phyloP scores from a whole-genome alignment of 2,329 filamentous ascomycete genomes.

The Reticulascus tulasneorum region DNA sequence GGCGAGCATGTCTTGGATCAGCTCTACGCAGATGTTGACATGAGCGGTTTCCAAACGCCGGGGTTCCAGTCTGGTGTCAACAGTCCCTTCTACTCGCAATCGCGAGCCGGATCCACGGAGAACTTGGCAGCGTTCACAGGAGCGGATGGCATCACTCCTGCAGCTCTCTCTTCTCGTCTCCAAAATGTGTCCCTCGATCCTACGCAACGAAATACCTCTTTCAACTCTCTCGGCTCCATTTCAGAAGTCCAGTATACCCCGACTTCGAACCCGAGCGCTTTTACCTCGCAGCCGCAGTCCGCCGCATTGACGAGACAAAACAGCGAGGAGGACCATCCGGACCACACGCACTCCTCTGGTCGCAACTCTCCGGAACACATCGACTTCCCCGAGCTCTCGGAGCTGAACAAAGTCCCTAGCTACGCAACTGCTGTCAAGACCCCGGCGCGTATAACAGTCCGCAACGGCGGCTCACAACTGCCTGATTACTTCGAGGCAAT shows the following conservation, averaged over 20 bases:
- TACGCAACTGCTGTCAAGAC: constrained; percentile 71
- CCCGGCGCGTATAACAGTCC: constrained; percentile 51
- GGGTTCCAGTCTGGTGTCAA: constrained; percentile 67
- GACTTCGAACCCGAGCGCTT: constrained; percentile 31
- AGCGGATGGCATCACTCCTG: constrained; percentile 41
- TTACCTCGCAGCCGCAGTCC: constrained; percentile 39
- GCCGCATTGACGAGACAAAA: constrained; percentile 48
- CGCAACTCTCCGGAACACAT: constrained; percentile 53
- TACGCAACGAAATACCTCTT: constrained; percentile 42
- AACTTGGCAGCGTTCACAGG: constrained; percentile 59
- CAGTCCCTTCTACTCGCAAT: constrained; percentile 71
- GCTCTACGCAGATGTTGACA: constrained; percentile 83
- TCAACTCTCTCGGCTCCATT: constrained; percentile 37
- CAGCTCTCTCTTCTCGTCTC: constrained; percentile 59
- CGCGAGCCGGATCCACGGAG: constrained; percentile 74
- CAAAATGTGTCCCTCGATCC: constrained; percentile 62
- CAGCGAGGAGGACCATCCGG: constrained; percentile 42
- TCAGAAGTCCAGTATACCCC: constrained; percentile 42
- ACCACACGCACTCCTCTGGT: constrained; percentile 33
- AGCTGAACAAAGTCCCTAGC: constrained; percentile 70
- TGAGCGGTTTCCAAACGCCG: constrained; percentile 76
- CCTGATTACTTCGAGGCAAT: constrained; percentile 65
- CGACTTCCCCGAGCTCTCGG: constrained; percentile 56
- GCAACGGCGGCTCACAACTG: constrained; percentile 45
- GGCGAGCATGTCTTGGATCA: constrained; percentile 86